Base-by-base conservation (phyloP, 768 basidiomycete genomes). In the Pleurotus salmoneostramineus region DNA sequence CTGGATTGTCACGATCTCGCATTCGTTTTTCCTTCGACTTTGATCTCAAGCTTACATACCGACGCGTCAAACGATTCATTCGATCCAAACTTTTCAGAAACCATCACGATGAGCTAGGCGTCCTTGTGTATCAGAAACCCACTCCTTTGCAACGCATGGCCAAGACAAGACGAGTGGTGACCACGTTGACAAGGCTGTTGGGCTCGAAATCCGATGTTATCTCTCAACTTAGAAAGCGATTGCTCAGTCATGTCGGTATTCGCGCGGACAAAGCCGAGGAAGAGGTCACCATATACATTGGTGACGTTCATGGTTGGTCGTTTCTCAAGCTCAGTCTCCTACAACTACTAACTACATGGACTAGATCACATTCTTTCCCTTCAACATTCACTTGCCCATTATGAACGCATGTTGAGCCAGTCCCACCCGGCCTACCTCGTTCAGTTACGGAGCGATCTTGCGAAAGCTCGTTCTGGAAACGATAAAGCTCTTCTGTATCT, bases 331-430 rank as follows among this genome's bases (percentile, higher is more conserved):
- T 3, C 21, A 1, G 21, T 27, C 21, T 27, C 21, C 1, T 27
- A 27, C 3, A 27, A 27, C 21, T 27, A 27, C 21, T 27, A 27
- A 27, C 21, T 27, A 27, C 21, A 49, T 54, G 32, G 15, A 44
- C 33, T 56, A 95, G 95, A 98, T 71, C 95, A 98, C 68, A 93
- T 97, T 62, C 70, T 95, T 21, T 86, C 91, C 2, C 74, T 98
- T 57, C 92, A 95, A 65, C 88, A 92, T 64, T 83, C 91, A 1
- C 79, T 98, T 57, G 79, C 74, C 8, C 89, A 96, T 70, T 93
- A 91, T 71, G 94, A 98, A 66, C 88, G 88, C 33, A 88, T 94
- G 73, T 77, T 98, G 50, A 87, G 88, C 61, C 88, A 95, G 62
- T 89, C 90, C 14, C 92, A 95, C 64, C 93, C 93, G 0, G 86